phyloP scores from a whole-genome alignment of 2,329 filamentous ascomycete species.

The Fusarium virguliforme region DNA sequence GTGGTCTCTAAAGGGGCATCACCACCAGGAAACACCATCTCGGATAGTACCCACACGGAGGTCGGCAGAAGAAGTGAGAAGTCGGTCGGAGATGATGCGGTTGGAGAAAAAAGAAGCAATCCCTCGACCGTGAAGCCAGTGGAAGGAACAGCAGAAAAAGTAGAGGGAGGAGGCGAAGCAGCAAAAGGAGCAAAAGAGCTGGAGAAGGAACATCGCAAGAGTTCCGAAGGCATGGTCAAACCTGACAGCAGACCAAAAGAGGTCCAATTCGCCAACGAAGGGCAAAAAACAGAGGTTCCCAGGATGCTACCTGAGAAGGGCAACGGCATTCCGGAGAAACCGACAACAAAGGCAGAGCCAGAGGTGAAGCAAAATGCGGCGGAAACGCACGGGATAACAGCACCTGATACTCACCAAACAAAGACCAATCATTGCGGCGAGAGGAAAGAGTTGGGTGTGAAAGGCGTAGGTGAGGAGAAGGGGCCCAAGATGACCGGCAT shows the following conservation, averaged over 20 bases:
- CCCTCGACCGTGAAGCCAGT: background rate
- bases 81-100: background rate
- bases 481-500: background rate
- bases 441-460: conserved; percentile 15
- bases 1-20: background rate
- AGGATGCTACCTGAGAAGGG: conserved; percentile 13
- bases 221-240: conserved; percentile 14
- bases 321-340: conserved; percentile 18
- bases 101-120: background rate
- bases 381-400: conserved; percentile 48
- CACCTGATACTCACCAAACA: conserved; percentile 44
- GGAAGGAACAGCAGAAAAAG: conserved; percentile 13
- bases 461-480: background rate
- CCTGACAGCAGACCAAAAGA: conserved; percentile 26
- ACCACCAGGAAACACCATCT: conserved; percentile 16
- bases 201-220: conserved; percentile 19
- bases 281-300: conserved; percentile 21
- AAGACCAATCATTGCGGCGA: conserved; percentile 27
- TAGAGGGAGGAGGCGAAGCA: conserved; percentile 26
- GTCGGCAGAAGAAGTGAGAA: conserved; percentile 15
- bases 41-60: conserved; percentile 24
- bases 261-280: conserved; percentile 11
- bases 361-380: conserved; percentile 28
- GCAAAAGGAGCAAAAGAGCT: conserved; percentile 25
- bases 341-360: conserved; percentile 29